Evolutionary conservation across 805 yeast species (phyloP).

Genomic region (Cyberlindnera petersonii): DNA sequence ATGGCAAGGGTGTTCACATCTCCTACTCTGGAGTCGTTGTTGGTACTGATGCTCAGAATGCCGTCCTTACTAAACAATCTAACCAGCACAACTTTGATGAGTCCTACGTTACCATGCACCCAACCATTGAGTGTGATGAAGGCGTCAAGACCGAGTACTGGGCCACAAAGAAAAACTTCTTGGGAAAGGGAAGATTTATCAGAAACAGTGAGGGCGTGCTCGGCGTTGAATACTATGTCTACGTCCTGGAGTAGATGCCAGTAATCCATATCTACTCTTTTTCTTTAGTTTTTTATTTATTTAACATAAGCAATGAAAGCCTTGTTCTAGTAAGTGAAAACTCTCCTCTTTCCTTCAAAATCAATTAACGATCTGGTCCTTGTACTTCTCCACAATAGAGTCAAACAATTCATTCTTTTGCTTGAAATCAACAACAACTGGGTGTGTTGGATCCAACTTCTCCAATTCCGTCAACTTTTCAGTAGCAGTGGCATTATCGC

Average conservation of each 20-base stretch:
- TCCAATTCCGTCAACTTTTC: conserved; percentile 45
- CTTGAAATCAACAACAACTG: conserved; percentile 51
- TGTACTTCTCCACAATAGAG: conserved; percentile 60
- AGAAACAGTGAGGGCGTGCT: conserved; percentile 42
- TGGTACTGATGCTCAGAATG: conserved; percentile 32
- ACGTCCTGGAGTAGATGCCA: conserved; percentile 23
- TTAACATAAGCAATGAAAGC: too few relatives aligned
- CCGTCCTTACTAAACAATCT: conserved; percentile 33
- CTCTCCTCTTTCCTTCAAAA: not conserved
- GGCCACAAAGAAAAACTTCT: conserved; percentile 44
- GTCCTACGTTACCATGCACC: conserved; percentile 47
- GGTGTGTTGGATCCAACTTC: conserved; percentile 50
- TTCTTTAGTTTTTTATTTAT: not conserved
- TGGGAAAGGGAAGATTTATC: conserved; percentile 59
- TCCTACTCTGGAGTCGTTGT: conserved; percentile 48
- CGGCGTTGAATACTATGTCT: conserved; percentile 53
- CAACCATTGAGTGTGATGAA: conserved; percentile 41
- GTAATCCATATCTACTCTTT: not conserved
- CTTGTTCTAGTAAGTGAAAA: not conserved
- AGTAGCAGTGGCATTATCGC: conserved; percentile 32
- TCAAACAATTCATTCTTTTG: conserved; percentile 67
- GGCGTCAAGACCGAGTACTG: conserved; percentile 45
- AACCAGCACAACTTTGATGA: conserved; percentile 39
- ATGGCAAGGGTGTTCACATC: conserved; percentile 40
- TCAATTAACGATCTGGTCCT: conserved; percentile 21